Conservation (phyloP, 176 grass and related monocot species). For the Chrysopogon serrulatus region DNA sequence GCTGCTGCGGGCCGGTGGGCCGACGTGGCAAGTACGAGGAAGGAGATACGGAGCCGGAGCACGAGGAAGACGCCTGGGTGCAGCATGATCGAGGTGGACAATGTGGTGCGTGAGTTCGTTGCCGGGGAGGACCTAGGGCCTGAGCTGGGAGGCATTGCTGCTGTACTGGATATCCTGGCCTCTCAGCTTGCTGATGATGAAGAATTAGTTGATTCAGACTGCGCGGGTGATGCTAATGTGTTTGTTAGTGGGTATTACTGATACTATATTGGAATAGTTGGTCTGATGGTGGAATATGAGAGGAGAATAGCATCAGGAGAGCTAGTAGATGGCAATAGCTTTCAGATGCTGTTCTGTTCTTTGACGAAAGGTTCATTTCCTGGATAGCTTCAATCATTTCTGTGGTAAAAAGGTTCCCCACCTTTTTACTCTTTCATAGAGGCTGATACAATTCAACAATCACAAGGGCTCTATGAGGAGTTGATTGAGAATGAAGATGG, state of each 20-base stretch:
- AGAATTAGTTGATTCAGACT: background rate
- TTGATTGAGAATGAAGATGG: conserved; percentile 59
- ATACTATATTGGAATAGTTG: conserved; percentile 30
- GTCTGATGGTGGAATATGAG: conserved; percentile 63
- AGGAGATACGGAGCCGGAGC: conserved; percentile 34
- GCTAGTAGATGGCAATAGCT: conserved; percentile 72
- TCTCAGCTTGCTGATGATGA: conserved; percentile 20
- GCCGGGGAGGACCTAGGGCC: conserved; percentile 41
- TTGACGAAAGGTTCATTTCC: background rate
- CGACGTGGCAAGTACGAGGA: conserved; percentile 42
- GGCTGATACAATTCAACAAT: conserved; percentile 61
- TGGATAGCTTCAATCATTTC: background rate
- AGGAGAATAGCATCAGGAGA: conserved; percentile 66
- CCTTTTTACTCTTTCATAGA: conserved; percentile 25
- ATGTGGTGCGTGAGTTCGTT: conserved; percentile 53
- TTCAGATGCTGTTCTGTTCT: conserved; percentile 37
- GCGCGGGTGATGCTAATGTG: background rate
- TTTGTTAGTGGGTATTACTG: background rate
- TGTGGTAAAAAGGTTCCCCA: background rate
- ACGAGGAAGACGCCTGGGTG: conserved; percentile 61
- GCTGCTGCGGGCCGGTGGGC: conserved; percentile 34
- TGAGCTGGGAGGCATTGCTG: conserved; percentile 24
- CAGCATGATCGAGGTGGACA: conserved; percentile 72
- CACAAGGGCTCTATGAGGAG: conserved; percentile 71
- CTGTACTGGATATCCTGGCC: conserved; percentile 32